These are phyloP conservation scores for Colletotrichum sublineola DNA, from an alignment of 2,329 filamentous ascomycete genomes.

Conservation along the genomic window DNA sequence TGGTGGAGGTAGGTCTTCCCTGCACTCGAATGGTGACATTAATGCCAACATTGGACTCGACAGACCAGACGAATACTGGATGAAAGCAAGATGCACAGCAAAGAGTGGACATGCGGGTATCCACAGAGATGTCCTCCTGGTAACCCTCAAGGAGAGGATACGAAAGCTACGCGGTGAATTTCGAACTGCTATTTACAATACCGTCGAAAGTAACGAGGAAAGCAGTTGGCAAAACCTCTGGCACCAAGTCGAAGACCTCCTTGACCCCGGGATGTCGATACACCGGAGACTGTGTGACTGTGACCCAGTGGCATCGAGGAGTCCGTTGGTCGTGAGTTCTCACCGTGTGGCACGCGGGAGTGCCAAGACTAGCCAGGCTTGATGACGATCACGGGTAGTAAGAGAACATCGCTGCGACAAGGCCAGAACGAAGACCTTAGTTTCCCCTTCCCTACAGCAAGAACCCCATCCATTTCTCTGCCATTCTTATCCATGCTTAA, in stretches of 20 bases:
- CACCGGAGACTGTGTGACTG: neutral
- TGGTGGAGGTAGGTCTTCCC: neutral
- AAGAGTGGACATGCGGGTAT: neutral
- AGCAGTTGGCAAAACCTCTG: neutral
- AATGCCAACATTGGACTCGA: neutral
- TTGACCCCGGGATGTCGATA: neutral
- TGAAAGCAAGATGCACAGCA: neutral
- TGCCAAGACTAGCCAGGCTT: neutral
- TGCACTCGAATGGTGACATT: neutral
- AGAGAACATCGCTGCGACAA: neutral
- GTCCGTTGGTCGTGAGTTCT: neutral
- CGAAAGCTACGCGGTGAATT: neutral
- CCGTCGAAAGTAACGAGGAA: conserved; percentile 1
- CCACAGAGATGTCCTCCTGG: neutral
- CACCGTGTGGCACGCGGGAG: neutral
- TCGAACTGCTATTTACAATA: neutral
- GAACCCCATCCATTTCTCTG: neutral
- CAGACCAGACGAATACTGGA: neutral
- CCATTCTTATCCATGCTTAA: neutral
- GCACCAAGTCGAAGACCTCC: neutral
- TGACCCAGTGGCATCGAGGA: neutral
- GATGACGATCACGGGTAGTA: neutral
- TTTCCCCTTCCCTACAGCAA: neutral
- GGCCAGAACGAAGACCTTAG: neutral
- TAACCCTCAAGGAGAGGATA: neutral